Evolutionary conservation across 2,329 filamentous ascomycete species (phyloP).

Genomic region (Rosellinia necatrix): DNA sequence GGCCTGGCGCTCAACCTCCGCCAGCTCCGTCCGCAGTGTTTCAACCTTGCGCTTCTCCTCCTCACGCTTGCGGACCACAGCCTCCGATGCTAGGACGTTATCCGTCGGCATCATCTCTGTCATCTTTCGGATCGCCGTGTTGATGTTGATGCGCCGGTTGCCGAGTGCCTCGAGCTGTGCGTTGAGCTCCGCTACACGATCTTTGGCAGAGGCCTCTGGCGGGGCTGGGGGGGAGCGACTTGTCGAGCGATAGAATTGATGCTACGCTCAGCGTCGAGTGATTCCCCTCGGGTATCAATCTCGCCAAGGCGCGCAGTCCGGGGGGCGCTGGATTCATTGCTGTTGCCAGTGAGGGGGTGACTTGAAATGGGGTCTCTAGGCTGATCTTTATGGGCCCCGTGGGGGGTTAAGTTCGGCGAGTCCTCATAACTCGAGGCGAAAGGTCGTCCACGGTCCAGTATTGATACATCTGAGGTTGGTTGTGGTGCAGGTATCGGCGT

Average conservation of each 20-base stretch:
- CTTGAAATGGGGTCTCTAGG: conserved; percentile 39
- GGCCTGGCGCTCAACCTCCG: conserved; percentile 75
- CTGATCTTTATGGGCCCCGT: conserved; percentile 39
- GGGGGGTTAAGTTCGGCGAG: conserved; percentile 25
- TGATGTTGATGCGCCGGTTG: conserved; percentile 72
- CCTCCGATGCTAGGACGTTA: conserved; percentile 67
- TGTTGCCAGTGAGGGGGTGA: conserved; percentile 14
- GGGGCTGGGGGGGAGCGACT: conserved; percentile 66
- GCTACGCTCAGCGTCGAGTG: conserved; percentile 29
- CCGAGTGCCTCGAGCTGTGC: conserved; percentile 67
- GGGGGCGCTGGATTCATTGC: conserved; percentile 21
- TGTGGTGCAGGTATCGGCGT: conserved; percentile 32
- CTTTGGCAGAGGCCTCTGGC: conserved; percentile 59
- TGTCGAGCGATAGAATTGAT: conserved; percentile 46
- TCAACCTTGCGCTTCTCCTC: conserved; percentile 68
- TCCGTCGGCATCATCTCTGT: conserved; percentile 77
- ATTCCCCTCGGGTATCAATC: conserved; percentile 23
- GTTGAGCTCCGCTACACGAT: conserved; percentile 70
- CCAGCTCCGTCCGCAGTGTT: conserved; percentile 66
- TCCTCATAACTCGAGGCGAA: conserved; percentile 38
- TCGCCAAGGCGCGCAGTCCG: conserved; percentile 3
- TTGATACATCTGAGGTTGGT: conserved; percentile 33
- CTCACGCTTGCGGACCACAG: conserved; percentile 62
- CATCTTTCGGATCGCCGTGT: conserved; percentile 74
- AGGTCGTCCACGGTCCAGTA: conserved; percentile 48